phyloP scores from a whole-genome alignment of 495 filamentous ascomycete genomes.

The Xylaria bambusicola region DNA sequence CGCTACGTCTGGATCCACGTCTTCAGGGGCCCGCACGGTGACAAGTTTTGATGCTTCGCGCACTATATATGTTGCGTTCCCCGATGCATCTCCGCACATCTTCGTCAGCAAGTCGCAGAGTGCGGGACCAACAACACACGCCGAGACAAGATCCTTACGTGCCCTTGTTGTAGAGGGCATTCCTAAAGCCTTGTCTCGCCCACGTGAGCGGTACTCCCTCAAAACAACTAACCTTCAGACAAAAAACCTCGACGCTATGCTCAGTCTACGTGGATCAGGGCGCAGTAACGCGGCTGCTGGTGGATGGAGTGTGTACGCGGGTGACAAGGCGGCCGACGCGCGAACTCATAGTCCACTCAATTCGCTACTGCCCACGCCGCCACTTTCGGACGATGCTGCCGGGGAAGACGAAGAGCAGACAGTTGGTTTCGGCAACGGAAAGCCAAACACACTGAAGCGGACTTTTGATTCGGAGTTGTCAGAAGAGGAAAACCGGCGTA shows the following conservation, averaged over 20 bases:
- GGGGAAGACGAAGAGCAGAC: constrained; percentile 28
- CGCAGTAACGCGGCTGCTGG: constrained; percentile 68
- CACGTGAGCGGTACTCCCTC: constrained; percentile 66
- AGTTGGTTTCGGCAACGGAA: not conserved
- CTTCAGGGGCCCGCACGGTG: constrained; percentile 12
- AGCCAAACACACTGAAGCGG: constrained; percentile 19
- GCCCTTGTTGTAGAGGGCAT: constrained; percentile 72
- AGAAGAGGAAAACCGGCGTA: constrained; percentile 39
- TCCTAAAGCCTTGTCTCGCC: constrained; percentile 73
- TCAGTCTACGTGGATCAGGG: constrained; percentile 65
- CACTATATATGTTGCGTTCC: constrained; percentile 76
- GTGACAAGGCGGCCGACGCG: constrained; percentile 50
- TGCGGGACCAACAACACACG: constrained; percentile 33
- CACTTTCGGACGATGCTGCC: constrained; percentile 32
- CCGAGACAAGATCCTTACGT: constrained; percentile 64
- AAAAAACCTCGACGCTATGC: constrained; percentile 65
- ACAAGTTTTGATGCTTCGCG: constrained; percentile 57
- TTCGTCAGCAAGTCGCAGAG: constrained; percentile 63
- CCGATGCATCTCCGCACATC: constrained; percentile 71
- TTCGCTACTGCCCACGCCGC: constrained; percentile 43
- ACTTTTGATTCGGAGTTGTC: constrained; percentile 28
- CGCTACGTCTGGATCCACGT: constrained; percentile 24
- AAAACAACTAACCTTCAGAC: constrained; percentile 66
- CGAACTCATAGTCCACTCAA: constrained; percentile 61
- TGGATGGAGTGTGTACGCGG: constrained; percentile 75